A percentile compares a stretch with the other conserved stretches of the same genome.
These are phyloP conservation scores for Tinospora cordifolia DNA, from an alignment of 164 flowering plant genomes.

Conservation along the genomic window DNA sequence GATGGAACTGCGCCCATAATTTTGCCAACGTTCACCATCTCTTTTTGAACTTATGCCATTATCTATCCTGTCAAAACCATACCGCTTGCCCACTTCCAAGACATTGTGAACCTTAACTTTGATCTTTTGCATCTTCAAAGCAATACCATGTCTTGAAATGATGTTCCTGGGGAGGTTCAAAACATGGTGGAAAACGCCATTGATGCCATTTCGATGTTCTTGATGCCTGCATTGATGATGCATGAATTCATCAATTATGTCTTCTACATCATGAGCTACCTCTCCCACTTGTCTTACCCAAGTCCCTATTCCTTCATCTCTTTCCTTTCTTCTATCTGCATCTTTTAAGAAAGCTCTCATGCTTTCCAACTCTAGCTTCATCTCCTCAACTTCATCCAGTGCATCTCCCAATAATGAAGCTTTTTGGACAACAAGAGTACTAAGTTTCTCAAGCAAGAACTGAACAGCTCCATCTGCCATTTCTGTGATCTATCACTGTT, in stretches of 20 bases:
- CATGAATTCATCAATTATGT: constrained; percentile 27
- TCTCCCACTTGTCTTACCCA: constrained; percentile 39
- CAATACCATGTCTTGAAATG: constrained; percentile 10
- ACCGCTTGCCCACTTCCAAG: constrained; percentile 29
- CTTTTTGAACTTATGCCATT: constrained; percentile 3
- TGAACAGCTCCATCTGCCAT: constrained; percentile 32
- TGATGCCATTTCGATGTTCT: constrained; percentile 4
- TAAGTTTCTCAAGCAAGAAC: constrained; percentile 28
- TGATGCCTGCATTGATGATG: constrained; percentile 6
- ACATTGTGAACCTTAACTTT: constrained; percentile 20
- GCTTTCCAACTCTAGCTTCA: constrained; percentile 29
- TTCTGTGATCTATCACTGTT: background rate
- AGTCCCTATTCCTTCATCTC: constrained; percentile 18
- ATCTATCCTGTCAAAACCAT: constrained; percentile 14
- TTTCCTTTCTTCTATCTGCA: constrained; percentile 28
- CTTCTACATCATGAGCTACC: constrained; percentile 28
- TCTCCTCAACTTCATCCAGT: constrained; percentile 22
- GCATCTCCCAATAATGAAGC: constrained; percentile 19
- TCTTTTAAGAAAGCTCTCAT: constrained; percentile 30
- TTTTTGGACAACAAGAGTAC: constrained; percentile 16
- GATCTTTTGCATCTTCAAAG: constrained; percentile 23
- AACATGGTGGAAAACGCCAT: constrained; percentile 9
- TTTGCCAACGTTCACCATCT: constrained; percentile 15
- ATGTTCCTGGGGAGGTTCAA: constrained; percentile 19
- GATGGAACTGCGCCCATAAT: constrained; percentile 21